Percentiles rank a stretch among this genome's conserved stretches.
Evolutionary conservation across 2,329 filamentous ascomycete species (phyloP).

Genomic region (Endothia cerciana): DNA sequence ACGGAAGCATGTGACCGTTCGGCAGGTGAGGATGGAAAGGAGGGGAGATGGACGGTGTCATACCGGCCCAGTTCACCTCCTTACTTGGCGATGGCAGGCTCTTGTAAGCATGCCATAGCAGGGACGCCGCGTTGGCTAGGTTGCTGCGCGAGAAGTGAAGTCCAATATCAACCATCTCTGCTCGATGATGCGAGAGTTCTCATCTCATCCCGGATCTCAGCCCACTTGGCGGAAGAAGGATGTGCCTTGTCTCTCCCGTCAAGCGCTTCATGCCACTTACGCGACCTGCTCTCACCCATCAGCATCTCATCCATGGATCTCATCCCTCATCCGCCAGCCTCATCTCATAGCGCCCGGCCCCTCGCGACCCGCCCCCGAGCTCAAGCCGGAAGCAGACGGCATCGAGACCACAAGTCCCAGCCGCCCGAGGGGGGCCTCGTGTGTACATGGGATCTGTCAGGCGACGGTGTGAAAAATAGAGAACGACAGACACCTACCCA

Average conservation of each 20-base stretch:
- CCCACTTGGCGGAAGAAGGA: background rate
- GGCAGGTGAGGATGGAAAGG: constrained; percentile 64
- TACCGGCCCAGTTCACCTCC: constrained; percentile 77
- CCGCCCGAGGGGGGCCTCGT: no score
- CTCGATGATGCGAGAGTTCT: background rate
- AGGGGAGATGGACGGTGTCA: constrained; percentile 4
- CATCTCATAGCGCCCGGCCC: background rate
- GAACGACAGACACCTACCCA: constrained; percentile 62
- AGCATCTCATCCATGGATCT: background rate
- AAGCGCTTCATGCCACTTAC: constrained; percentile 8
- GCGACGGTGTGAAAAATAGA: background rate
- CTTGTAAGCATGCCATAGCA: constrained; percentile 80
- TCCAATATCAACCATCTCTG: background rate
- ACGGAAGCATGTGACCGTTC: constrained; percentile 58
- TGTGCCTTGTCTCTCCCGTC: background rate
- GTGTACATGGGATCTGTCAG: no score
- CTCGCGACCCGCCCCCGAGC: background rate
- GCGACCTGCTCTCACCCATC: constrained; percentile 12
- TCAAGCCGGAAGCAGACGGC: no score
- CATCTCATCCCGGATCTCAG: background rate
- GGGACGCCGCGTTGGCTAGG: constrained; percentile 73
- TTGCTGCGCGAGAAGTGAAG: constrained; percentile 58
- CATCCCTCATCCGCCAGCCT: background rate
- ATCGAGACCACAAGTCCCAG: no score
- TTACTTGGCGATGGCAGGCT: constrained; percentile 68